Base-by-base conservation (phyloP, 768 basidiomycete species). In the Podaxis sp. region DNA sequence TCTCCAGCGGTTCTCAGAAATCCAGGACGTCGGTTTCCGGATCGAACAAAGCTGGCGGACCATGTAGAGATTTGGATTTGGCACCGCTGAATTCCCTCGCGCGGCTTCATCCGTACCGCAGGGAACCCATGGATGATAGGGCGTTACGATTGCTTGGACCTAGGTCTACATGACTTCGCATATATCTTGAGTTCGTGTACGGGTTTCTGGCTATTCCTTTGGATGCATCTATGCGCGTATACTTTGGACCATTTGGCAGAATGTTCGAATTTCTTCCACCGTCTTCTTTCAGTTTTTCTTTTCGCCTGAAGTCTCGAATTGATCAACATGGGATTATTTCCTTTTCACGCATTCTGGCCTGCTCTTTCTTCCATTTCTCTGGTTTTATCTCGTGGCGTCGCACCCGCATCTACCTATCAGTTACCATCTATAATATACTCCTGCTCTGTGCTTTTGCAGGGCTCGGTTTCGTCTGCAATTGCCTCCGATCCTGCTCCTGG, bases 71-170 rank as follows among this genome's bases (percentile, higher is more conserved):
- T 40, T 71, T 75, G 6, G 80, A 79, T 62, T 79, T 90, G 15
- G 85, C 84, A 6, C 87, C 89, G 13, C 76, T 91, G 54, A 75
- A 82, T 57, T 74, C 82, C 19, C 75, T 89, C 59, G 79, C 77
- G 50, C 80, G 85, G 22, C 75, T 70, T 47, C 83, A 84, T 65
- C 81, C 83, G 6, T 89, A 87, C 59, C 77, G 81, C 54, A 80
- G 89, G 61, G 79, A 86, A 59, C 85, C 84, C 25, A 67, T 78
- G 29, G 89, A 91, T 71, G 89, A 90, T 66, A 80, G 79, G 63
- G 80, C 82, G 41, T 70, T 91, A 67, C 78, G 88, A 41, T 71
- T 81, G 57, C 74, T 86, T 50, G 65, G 69, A 36, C 71, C 66
- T 36, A 70, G 67, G 65, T 66, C 66, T 29, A 63, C 65, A 9